Base-by-base conservation (phyloP, 805 yeast species). In the Kodamaea leandrae region DNA sequence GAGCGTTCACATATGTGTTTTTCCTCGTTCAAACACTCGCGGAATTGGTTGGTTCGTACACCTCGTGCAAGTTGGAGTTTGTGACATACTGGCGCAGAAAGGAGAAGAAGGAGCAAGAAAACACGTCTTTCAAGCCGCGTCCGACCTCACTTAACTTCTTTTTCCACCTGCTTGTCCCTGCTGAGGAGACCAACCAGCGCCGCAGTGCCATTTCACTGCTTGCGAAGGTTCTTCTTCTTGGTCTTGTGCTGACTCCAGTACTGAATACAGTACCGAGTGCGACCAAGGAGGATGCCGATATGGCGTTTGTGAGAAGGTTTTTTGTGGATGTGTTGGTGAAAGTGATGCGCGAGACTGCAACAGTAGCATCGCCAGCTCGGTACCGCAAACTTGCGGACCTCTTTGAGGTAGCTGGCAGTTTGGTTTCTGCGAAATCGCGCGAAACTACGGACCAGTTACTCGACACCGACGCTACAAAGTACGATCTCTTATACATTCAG, bases 31-130 rank as follows among this genome's bases (percentile, higher is more conserved):
- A 81, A 49, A 63, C 78, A 0, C 60, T 89, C 28, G 73, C 81
- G 0, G 97, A 90, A 50, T 62, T 88, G 6, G 60, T 90, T 6
- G 77, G 82, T 2, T 85, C 96, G 2, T 90, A 89, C 57, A 83
- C 82, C 46, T 82, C 81, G 46, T 78, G 89, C 37, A 90, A 90
- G 57, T 72, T 85, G 37, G 96, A 89, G 52, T 84, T 90, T 52
- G 64, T 89, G 42, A 81, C 91, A 0, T 90, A 78, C 50, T 80
- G 91, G 2, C 12, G 33, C 13, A 30, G 33, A 12, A 32, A 23
- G 39, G 8, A 13, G 6, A 17, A 27, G 16, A 14, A 34, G 59
- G 1, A 65, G 34, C 15, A 19, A 6, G 10, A 15, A 9, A 15
- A 21, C 19, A 14, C 32, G 4, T 28, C 32, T 9, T 15, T 12